Base-by-base conservation (phyloP, 2,329 filamentous ascomycete species). In the Colletotrichum incanum region DNA sequence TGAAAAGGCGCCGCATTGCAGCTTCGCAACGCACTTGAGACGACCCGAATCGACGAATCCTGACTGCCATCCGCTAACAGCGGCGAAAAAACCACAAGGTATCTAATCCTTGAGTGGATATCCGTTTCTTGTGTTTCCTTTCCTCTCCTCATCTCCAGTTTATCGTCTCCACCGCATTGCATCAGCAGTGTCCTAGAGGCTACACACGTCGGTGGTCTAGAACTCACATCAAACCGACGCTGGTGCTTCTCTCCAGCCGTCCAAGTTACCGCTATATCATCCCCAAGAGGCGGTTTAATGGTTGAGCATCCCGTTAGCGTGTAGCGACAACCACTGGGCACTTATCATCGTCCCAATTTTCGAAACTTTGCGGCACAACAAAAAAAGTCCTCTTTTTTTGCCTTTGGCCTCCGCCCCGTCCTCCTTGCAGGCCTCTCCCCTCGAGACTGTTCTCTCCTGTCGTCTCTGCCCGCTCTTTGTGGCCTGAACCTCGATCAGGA, bases 11-110 rank as follows among this genome's bases (percentile, higher is more conserved):
- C 63, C 68, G 68, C 63, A 58, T 69, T 65, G 66, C 60, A 50
- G 43, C 66, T 65, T 59, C 68, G 64, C 61, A 55, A 55, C 49
- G 61, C 41, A 58, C 56, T 67, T 71, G 64, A 67, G 68, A 71
- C 68, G 68, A 71, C 68, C 28, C 66, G 63, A 3, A 50, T 50
- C 41, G 41, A 56, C 50, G 41, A 60, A 59, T 54, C 41, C 52
- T 28, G 50, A 14, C 59, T 18, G 58, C 41, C 58, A 26, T 37
- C 65, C 65, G 65, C 60, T 60, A 69, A 43, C 66, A 20, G 60
- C 66, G 52, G 56, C 56, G 49, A 26, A 52, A 47, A 39, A 20
- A 55, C 26, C 20, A 43, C 28, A 63, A 56, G 31, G 47, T 16
- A 34, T 18, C 4, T 26, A 50, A 56, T 68, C 20, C 50, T 41